A percentile compares a stretch with the other conserved stretches of the same genome.
Conservation (phyloP, 176 grass and related monocot species). For the Bromus sterilis region DNA sequence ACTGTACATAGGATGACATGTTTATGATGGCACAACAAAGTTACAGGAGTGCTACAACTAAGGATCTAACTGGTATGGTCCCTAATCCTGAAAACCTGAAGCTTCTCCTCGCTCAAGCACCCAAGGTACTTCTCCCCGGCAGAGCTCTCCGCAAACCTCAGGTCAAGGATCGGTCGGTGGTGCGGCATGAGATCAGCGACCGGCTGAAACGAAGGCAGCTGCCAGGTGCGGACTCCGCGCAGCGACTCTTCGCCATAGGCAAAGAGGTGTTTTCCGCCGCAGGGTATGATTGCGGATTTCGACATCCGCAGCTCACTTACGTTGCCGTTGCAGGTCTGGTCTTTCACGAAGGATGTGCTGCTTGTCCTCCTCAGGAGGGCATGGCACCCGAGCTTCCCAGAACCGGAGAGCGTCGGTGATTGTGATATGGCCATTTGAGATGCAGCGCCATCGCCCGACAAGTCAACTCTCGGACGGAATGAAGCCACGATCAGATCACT, state of each 20-base stretch:
- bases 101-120: conserved; percentile 64
- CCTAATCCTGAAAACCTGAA: conserved; percentile 50
- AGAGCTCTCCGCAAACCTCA: conserved; percentile 44
- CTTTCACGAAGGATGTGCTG: conserved; percentile 28
- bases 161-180: conserved; percentile 73
- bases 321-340: conserved; percentile 25
- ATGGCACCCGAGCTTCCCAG: conserved; percentile 59
- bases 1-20: conserved; percentile 1
- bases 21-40: neutral
- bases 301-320: conserved; percentile 78
- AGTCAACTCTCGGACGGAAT: conserved; percentile 69
- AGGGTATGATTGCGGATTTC: conserved; percentile 61
- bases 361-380: conserved; percentile 42
- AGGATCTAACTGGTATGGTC: neutral
- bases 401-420: conserved; percentile 17
- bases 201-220: conserved; percentile 52
- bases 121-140: conserved; percentile 52
- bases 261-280: conserved; percentile 32
- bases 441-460: conserved; percentile 19
- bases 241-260: conserved; percentile 65
- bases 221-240: conserved; percentile 46
- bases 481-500: conserved; percentile 58
- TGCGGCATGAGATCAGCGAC: conserved; percentile 47
- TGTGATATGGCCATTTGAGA: conserved; percentile 33
- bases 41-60: neutral